phyloP scores from a whole-genome alignment of 2,329 filamentous ascomycete genomes.

The Xylaria sp. region DNA sequence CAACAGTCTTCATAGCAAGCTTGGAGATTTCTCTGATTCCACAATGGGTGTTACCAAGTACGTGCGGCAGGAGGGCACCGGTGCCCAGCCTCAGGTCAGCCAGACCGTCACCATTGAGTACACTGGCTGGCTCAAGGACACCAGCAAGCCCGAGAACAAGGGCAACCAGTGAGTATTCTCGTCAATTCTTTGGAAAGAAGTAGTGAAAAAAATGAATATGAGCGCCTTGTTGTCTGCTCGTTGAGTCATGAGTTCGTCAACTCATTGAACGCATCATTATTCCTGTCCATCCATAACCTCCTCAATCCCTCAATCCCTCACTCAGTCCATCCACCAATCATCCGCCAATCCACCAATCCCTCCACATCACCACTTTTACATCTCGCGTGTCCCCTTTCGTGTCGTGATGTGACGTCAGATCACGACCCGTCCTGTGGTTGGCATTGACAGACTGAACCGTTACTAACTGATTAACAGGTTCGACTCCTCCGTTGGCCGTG shows the following conservation, averaged over 20 bases:
- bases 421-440: neutral
- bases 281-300: too few species aligned
- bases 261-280: too few species aligned
- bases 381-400: neutral
- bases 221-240: too few species aligned
- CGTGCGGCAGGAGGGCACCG: conserved; percentile 55
- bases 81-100: conserved; percentile 55
- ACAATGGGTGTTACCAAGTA: conserved; percentile 72
- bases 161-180: conserved; percentile 61
- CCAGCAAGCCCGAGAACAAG: conserved; percentile 54
- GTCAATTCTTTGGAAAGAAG: neutral
- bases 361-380: neutral
- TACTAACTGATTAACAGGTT: conserved; percentile 55
- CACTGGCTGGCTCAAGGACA: conserved; percentile 78
- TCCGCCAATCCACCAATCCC: neutral
- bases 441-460: neutral
- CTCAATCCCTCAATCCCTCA: neutral
- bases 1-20: conserved; percentile 1
- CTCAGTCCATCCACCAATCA: neutral
- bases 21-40: conserved; percentile 14
- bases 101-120: conserved; percentile 85
- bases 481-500: conserved; percentile 75
- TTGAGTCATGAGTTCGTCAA: too few species aligned
- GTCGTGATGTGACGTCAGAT: conserved; percentile 12
- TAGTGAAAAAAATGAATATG: too few species aligned